Conservation (phyloP, 768 basidiomycete genomes). For the Favolaschia claudopus region DNA sequence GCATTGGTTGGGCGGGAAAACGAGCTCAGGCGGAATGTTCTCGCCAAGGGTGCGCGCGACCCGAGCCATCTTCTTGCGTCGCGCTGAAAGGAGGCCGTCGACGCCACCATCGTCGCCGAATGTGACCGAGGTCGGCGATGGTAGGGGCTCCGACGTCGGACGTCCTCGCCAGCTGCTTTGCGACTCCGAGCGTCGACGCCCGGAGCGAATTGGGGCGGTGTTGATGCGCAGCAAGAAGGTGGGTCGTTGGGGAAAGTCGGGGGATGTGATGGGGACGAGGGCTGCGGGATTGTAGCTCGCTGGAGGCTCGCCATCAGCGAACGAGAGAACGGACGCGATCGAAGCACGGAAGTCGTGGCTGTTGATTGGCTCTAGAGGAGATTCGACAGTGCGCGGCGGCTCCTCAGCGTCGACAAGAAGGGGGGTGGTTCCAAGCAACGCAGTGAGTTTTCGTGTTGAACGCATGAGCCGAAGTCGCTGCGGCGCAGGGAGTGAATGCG, state of each 20-base stretch:
- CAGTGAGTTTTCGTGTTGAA: slow-evolving; percentile 22
- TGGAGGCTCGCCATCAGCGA: neutral
- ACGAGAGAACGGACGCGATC: neutral
- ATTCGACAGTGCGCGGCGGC: too few relatives aligned
- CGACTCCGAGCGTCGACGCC: slow-evolving; percentile 3
- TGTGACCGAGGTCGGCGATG: neutral
- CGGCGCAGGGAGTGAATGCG: slow-evolving; percentile 10
- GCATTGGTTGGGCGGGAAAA: slow-evolving; percentile 6
- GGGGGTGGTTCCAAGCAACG: slow-evolving; percentile 19
- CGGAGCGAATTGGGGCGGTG: neutral
- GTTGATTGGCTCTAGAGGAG: neutral
- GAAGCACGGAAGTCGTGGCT: too few relatives aligned
- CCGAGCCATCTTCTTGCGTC: slow-evolving; percentile 24
- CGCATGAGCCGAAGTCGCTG: slow-evolving; percentile 27
- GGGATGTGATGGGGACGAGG: neutral
- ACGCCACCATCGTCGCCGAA: neutral
- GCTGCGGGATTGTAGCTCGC: neutral
- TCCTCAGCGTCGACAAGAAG: slow-evolving; percentile 18
- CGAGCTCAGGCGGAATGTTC: slow-evolving; percentile 21
- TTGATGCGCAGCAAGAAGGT: slow-evolving; percentile 23
- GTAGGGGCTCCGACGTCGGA: slow-evolving; percentile 7
- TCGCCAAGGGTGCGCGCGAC: slow-evolving; percentile 21
- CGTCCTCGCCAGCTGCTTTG: slow-evolving; percentile 16
- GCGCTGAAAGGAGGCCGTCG: neutral
- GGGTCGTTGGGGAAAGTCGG: neutral